Evolutionary conservation across 192 early-diverging fungal species (phyloP), one percentile per base, ranked within the genome.

Genomic region (Gaertneriomyces sp.): DNA sequence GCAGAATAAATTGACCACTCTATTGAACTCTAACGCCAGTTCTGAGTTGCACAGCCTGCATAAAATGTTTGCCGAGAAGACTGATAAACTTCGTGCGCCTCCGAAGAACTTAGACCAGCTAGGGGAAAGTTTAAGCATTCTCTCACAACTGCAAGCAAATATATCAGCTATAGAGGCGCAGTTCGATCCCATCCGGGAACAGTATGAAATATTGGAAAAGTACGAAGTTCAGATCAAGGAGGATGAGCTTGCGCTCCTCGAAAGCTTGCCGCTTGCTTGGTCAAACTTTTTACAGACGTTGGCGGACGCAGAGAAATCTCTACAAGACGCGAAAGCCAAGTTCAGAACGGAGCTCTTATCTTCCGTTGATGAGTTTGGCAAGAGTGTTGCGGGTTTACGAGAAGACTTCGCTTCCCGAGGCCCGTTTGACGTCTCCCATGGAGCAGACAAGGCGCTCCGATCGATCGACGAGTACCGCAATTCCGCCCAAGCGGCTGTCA

Each of bases 201-300:
- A 83, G 60, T 86, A 86, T 61, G 71, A 81, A 62, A 83, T 86
- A 49, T 57, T 85, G 63, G 83, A 85, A 51, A 85, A 84, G 49
- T 85, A 85, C 60, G 83, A 85, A 70, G 83, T 85, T 5, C 81
- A 66, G 41, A 81, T 85, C 64, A 83, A 79, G 16, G 81, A 81
- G 43, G 75, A 79, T 8, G 83, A 85, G 61, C 81, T 80, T 43
- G 53, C 62, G 9, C 58, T 73, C 25, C 64, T 85, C 17, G 78
- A 85, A 54, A 72, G 68, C 8, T 55, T 85, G 44, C 74, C 56
- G n/a, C 25, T 63, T 1, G 62, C 46, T 10, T 85, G 83, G 83
- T 71, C 57, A 5, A 45, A 65, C 7, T 80, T 85, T 63, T 74
- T 79, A 66, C 68, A 79, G 44, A 75, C 75, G 4, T 78, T 85